Conservation (phyloP, 2,329 filamentous ascomycete genomes). For the Aspergillus sp. region DNA sequence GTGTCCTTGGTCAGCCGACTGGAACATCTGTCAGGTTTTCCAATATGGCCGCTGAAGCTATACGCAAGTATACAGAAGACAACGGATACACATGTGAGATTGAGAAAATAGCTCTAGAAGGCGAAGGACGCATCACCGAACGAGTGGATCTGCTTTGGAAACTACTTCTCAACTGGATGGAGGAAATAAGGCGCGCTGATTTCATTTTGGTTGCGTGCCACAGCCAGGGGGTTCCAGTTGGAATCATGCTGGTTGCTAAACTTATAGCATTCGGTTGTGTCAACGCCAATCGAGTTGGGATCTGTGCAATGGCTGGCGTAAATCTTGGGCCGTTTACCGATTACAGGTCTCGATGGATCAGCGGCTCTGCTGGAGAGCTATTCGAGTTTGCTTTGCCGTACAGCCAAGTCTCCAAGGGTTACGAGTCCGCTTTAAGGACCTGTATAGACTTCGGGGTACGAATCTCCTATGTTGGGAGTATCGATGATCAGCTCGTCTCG, state of each 20-base stretch:
- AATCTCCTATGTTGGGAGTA: constrained; percentile 86
- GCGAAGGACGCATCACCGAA: constrained; percentile 87
- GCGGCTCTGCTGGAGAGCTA: constrained; percentile 86
- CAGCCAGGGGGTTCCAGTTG: constrained; percentile 92
- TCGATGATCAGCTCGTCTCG: constrained; percentile 94
- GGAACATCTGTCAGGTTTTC: constrained; percentile 94
- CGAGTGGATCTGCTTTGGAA: constrained; percentile 93
- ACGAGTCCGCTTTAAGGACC: constrained; percentile 71
- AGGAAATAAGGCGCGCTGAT: constrained; percentile 82
- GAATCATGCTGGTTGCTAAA: constrained; percentile 88
- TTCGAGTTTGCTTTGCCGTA: constrained; percentile 88
- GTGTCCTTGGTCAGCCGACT: constrained; percentile 89
- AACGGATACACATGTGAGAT: constrained; percentile 77
- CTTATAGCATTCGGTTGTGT: constrained; percentile 88
- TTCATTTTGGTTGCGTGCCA: constrained; percentile 91
- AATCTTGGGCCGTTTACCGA: constrained; percentile 90
- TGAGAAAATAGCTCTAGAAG: constrained; percentile 91
- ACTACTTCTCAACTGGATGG: constrained; percentile 89
- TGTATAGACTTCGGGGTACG: constrained; percentile 77
- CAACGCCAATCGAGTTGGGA: constrained; percentile 71
- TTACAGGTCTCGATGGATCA: constrained; percentile 85
- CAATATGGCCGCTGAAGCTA: constrained; percentile 78
- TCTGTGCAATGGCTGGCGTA: constrained; percentile 89
- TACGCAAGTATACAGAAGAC: constrained; percentile 75
- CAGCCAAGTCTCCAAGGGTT: constrained; percentile 78